Evolutionary conservation across 768 basidiomycete species (phyloP).

Genomic region (Rubroboletus satanas): DNA sequence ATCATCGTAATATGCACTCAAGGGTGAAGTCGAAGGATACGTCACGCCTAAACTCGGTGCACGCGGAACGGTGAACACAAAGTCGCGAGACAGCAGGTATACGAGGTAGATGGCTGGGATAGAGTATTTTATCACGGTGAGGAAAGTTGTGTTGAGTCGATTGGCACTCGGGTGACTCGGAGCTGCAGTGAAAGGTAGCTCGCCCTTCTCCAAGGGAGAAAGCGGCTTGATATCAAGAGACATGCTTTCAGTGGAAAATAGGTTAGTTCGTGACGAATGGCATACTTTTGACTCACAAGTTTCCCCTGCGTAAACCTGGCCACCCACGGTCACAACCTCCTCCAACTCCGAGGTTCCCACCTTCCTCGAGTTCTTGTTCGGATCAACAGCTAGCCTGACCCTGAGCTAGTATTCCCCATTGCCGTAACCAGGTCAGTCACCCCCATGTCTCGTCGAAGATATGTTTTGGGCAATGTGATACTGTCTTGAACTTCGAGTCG

Average conservation of each 20-base stretch:
- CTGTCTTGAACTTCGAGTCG: no score
- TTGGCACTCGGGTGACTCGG: background rate
- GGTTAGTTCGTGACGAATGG: background rate
- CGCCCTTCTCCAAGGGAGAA: slow-evolving; percentile 17
- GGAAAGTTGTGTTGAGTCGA: background rate
- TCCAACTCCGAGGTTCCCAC: background rate
- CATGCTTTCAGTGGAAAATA: slow-evolving; percentile 3
- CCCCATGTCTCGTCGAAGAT: no score
- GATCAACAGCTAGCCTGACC: background rate
- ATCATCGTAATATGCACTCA: slow-evolving; percentile 21
- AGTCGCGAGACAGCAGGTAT: slow-evolving; percentile 15
- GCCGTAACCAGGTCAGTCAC: background rate
- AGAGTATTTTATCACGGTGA: slow-evolving; percentile 15
- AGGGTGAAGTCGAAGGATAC: slow-evolving; percentile 4
- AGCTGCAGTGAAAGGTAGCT: slow-evolving; percentile 12
- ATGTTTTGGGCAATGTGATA: background rate
- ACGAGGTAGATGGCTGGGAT: slow-evolving; percentile 20
- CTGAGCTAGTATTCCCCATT: background rate
- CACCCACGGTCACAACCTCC: background rate
- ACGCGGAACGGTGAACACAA: background rate
- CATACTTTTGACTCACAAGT: background rate
- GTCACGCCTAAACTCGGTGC: background rate
- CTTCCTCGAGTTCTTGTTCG: background rate
- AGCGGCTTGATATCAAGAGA: slow-evolving; percentile 9
- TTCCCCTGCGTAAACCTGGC: background rate